Percentiles rank a stretch among this genome's conserved stretches.
Conservation (phyloP, 371 early-diverging fungal species). For the Encephalitozoon cuniculi region DNA sequence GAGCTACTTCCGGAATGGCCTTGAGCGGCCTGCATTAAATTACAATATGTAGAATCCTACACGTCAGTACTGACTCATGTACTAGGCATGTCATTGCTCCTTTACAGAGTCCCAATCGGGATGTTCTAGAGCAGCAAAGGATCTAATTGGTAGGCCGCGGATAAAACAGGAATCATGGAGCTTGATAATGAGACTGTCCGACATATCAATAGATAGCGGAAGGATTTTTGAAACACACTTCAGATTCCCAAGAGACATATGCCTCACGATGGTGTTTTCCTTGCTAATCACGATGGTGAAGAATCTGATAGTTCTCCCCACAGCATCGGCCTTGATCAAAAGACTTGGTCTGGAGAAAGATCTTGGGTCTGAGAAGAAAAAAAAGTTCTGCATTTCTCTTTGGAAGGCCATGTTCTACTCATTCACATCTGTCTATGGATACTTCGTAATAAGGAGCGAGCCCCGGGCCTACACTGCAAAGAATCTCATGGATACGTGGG, state of each 20-base stretch:
- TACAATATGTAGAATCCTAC: background rate
- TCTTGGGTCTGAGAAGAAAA: background rate
- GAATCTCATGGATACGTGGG: constrained; percentile 32
- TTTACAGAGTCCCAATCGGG: no score
- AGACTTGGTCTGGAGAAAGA: background rate
- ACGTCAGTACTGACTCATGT: background rate
- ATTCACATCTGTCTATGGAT: constrained; percentile 25
- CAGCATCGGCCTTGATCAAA: background rate
- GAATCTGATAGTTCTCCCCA: background rate
- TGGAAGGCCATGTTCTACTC: constrained; percentile 47
- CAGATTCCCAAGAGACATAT: background rate
- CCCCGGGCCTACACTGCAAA: constrained; percentile 34
- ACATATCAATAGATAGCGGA: background rate
- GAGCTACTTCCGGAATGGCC: background rate
- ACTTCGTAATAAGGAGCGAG: constrained; percentile 27
- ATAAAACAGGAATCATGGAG: background rate
- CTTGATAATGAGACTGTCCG: background rate
- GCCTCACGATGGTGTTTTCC: background rate
- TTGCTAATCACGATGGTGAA: background rate
- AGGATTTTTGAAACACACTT: background rate
- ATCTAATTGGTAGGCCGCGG: background rate
- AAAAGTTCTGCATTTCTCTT: constrained; percentile 41
- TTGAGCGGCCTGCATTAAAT: background rate
- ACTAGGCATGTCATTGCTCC: no score
- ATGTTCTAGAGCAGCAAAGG: no score